Evolutionary conservation across 1,139 yeast genomes (phyloP), one percentile per base, ranked within the genome.

Genomic region (Blastobotrys malaysiensis): DNA sequence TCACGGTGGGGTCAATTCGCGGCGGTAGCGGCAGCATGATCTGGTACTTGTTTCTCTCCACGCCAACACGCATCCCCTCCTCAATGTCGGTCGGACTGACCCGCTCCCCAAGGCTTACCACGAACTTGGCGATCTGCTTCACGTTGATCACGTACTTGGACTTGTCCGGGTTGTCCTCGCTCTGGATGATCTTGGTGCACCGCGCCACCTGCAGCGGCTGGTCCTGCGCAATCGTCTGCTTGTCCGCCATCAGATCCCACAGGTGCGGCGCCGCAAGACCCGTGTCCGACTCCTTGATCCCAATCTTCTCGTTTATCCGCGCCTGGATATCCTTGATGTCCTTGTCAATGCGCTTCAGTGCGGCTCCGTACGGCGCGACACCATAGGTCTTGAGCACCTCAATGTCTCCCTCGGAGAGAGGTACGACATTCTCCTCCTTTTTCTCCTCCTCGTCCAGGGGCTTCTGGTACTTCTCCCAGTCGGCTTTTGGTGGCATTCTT

Each of bases 11-110:
- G 71, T 93, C 99, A 69, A 93, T 93, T 69, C 96, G 79, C 52
- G 99, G 99, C 20, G 99, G 99, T 62, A 95, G 78, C 22, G 99
- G 99, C 65, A 93, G 79, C 77, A 90, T 96, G 68, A 93, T 93
- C 71, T 91, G 96, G 73, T 95, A 93, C 73, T 93, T 93, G 67
- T 88, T 90, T 72, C 99, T 84, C 71, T 93, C 99, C 57, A 93
- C 99, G 66, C 99, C 99, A 48, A 93, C 98, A 70, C 99, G 82
- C 99, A 93, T 95, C 50, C 99, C 99, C 73, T 95, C 99, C 73
- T 93, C 99, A 58, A 93, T 91, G 79, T 93, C 99, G 1, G 99
- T 93, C 43, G 99, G 99, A 27, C 96, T 87, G 14, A 95, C 97
- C 61, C 96, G 81, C 69, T 95, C 98, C 49, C 98, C 99, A 59